phyloP scores from a whole-genome alignment of 148 eudicot genomes.

The Rhododendron vialii region DNA sequence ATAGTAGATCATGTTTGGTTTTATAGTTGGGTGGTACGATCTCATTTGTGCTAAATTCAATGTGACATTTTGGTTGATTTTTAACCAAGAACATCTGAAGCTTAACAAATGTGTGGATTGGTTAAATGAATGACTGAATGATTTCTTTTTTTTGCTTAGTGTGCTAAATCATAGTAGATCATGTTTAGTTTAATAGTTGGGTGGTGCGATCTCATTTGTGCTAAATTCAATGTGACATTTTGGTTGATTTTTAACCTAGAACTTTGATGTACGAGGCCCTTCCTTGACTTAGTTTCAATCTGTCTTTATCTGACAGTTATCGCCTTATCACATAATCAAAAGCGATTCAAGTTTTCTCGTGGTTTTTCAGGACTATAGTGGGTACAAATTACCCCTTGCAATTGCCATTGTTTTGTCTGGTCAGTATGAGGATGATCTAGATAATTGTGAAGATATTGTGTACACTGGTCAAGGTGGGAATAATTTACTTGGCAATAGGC shows the following conservation, averaged over 20 bases:
- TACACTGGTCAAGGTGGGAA: conserved; percentile 83
- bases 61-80: background rate
- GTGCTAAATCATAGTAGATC: background rate
- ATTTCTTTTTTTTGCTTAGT: background rate
- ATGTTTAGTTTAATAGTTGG: conserved; percentile 6
- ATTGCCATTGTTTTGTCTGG: conserved; percentile 69
- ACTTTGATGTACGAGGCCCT: background rate
- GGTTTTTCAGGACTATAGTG: conserved; percentile 24
- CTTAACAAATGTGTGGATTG: background rate
- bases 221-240: background rate
- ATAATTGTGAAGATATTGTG: conserved; percentile 52
- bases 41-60: background rate
- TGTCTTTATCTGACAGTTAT: background rate
- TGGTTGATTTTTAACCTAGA: background rate
- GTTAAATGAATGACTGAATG: background rate
- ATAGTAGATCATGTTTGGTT: background rate
- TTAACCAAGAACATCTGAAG: background rate
- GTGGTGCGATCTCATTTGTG: background rate
- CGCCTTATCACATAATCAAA: background rate
- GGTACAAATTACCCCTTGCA: conserved; percentile 50
- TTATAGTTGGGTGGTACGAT: background rate
- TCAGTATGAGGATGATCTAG: conserved; percentile 70
- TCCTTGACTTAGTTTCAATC: background rate
- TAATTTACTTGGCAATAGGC: conserved; percentile 55
- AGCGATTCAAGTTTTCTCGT: background rate